Conservation (phyloP, 2,329 filamentous ascomycete species). For the Aspergillus tamarii region DNA sequence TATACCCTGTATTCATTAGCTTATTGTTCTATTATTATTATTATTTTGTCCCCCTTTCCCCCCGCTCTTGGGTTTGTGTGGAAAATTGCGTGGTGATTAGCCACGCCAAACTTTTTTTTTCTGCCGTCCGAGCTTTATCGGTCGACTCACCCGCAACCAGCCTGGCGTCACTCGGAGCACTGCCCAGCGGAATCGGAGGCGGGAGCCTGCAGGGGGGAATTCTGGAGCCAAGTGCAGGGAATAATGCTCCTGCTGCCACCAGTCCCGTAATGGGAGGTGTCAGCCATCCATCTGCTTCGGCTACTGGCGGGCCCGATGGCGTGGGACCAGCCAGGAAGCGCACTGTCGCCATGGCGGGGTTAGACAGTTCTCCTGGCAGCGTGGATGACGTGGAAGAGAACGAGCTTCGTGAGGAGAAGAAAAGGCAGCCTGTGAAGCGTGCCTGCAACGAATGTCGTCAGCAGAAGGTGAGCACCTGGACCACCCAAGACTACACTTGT, state of each 20-base stretch:
- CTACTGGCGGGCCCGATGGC: constrained; percentile 31
- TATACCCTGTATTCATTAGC: neutral
- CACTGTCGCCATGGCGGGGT: constrained; percentile 46
- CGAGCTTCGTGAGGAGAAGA: constrained; percentile 47
- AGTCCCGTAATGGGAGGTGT: constrained; percentile 42
- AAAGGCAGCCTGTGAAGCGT: constrained; percentile 57
- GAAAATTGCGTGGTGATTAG: constrained; percentile 4
- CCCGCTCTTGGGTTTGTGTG: neutral
- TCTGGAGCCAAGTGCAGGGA: constrained; percentile 28
- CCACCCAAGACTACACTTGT: neutral
- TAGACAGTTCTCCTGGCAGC: constrained; percentile 53
- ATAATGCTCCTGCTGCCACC: constrained; percentile 42
- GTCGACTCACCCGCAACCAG: constrained; percentile 32
- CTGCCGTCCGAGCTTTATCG: constrained; percentile 16
- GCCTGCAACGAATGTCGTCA: constrained; percentile 72
- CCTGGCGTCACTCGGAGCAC: constrained; percentile 40
- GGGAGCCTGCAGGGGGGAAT: constrained; percentile 31
- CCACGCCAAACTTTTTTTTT: constrained; percentile 13
- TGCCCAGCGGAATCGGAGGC: constrained; percentile 40
- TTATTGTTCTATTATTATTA: neutral
- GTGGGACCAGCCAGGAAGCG: constrained; percentile 44
- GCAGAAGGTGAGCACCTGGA: constrained; percentile 61
- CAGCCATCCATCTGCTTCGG: constrained; percentile 34
- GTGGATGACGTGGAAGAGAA: constrained; percentile 50
- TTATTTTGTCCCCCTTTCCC: neutral